Evolutionary conservation across 2,329 filamentous ascomycete genomes (phyloP).

Genomic region (Pseudopithomyces maydicus): DNA sequence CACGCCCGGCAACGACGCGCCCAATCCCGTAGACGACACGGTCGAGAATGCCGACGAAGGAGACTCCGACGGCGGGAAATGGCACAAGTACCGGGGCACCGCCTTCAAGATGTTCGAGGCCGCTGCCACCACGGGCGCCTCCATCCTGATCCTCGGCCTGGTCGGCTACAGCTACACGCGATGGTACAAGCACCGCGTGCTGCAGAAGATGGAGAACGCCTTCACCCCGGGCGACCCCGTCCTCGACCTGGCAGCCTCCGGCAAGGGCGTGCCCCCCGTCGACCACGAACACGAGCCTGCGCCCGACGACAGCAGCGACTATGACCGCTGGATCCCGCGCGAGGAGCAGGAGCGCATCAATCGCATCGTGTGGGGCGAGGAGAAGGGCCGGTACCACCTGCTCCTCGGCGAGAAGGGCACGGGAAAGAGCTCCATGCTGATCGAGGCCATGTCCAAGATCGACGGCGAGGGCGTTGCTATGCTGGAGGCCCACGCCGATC

Average conservation of each 20-base stretch:
- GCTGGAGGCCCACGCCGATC: conserved; percentile 94
- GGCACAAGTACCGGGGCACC: conserved; percentile 45
- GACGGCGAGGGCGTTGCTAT: conserved; percentile 89
- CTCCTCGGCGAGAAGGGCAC: conserved; percentile 95
- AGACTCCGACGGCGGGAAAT: conserved; percentile 20
- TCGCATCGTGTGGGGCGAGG: conserved; percentile 75
- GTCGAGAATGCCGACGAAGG: conserved; percentile 29
- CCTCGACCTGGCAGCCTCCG: conserved; percentile 64
- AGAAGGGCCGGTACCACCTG: conserved; percentile 84
- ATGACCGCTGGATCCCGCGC: conserved; percentile 79
- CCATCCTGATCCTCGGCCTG: conserved; percentile 54
- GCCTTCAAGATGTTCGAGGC: conserved; percentile 59
- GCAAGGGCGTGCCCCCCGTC: conserved; percentile 39
- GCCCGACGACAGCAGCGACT: conserved; percentile 53
- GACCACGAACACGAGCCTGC: conserved; percentile 19
- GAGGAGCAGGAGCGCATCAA: conserved; percentile 84
- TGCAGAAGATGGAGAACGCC: conserved; percentile 91
- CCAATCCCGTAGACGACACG: conserved; percentile 46
- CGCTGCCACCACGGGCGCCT: conserved; percentile 57
- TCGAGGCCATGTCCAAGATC: conserved; percentile 93
- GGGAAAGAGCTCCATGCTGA: conserved; percentile 94
- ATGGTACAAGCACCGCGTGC: conserved; percentile 84
- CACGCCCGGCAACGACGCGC: conserved; percentile 41
- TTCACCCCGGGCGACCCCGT: conserved; percentile 93
- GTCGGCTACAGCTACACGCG: conserved; percentile 54